phyloP scores from a whole-genome alignment of 257 asterid genomes.

The Plectranthus barbatus region DNA sequence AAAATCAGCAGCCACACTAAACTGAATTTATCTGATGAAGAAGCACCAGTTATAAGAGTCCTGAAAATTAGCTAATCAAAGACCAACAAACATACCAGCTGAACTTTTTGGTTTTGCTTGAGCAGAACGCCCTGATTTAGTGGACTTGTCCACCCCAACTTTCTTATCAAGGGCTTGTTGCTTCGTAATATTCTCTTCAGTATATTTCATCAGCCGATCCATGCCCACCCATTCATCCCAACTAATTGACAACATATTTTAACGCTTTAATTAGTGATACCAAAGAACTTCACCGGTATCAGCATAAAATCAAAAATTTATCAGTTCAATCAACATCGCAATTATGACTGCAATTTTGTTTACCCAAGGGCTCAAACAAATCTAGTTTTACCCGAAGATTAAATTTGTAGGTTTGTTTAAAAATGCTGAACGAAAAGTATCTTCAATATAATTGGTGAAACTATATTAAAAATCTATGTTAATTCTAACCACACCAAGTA shows the following conservation, averaged over 20 bases:
- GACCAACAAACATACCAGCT: conserved; percentile 39
- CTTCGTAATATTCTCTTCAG: conserved; percentile 67
- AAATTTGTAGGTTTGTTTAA: not conserved
- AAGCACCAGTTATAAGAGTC: not conserved
- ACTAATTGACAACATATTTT: conserved; percentile 39
- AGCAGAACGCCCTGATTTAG: conserved; percentile 70
- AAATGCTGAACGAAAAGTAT: not conserved
- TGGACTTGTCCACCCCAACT: conserved; percentile 56
- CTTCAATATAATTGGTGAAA: not conserved
- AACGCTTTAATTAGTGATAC: conserved; percentile 18
- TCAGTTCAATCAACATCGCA: conserved; percentile 6
- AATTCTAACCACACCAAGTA: not conserved
- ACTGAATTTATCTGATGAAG: conserved; percentile 6
- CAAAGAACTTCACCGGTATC: not conserved
- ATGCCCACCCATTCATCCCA: conserved; percentile 98
- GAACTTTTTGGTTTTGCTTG: conserved; percentile 72
- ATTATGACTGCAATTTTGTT: not conserved
- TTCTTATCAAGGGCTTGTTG: conserved; percentile 79
- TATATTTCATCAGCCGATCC: conserved; percentile 77
- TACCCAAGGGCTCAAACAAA: not conserved
- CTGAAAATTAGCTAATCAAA: not conserved
- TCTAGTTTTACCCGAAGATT: not conserved
- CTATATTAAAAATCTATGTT: not conserved
- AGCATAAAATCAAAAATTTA: not conserved
- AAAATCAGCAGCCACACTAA: not conserved